Conservation (phyloP, 2,329 filamentous ascomycete genomes). For the Cytospora piceae region DNA sequence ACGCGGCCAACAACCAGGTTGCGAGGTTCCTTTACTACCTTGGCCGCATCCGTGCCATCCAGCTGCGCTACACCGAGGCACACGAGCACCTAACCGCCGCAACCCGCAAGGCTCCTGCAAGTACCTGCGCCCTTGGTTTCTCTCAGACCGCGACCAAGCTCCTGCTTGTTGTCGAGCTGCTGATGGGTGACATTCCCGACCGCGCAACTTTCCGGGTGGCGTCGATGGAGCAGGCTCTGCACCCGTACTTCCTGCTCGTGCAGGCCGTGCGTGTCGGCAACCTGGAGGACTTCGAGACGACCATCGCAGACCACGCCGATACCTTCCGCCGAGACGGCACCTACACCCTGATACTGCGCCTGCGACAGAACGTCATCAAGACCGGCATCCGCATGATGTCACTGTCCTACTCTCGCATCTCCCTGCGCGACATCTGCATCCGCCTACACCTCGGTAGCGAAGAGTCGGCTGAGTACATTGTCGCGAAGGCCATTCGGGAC, state of each 20-base stretch:
- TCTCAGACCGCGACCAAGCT: slow-evolving; percentile 96
- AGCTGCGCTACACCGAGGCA: slow-evolving; percentile 94
- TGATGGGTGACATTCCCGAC: slow-evolving; percentile 99
- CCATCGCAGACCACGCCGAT: slow-evolving; percentile 78
- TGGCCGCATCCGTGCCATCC: slow-evolving; percentile 92
- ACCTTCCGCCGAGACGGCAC: slow-evolving; percentile 93
- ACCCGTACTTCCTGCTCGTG: slow-evolving; percentile 92
- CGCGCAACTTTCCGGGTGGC: slow-evolving; percentile 91
- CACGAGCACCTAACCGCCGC: slow-evolving; percentile 93
- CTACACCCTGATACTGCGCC: slow-evolving; percentile 90
- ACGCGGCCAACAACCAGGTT: slow-evolving; percentile 96
- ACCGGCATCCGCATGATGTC: slow-evolving; percentile 99
- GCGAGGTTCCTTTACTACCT: slow-evolving; percentile 97
- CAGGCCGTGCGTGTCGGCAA: slow-evolving; percentile 97
- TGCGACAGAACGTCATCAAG: slow-evolving; percentile 99
- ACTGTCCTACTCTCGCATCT: slow-evolving; percentile 95
- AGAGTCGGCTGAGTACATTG: slow-evolving; percentile 98
- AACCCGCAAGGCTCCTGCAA: slow-evolving; percentile 92
- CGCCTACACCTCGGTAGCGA: slow-evolving; percentile 91
- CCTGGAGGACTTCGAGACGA: slow-evolving; percentile 87
- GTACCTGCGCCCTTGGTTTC: slow-evolving; percentile 87
- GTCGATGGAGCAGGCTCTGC: slow-evolving; percentile 81
- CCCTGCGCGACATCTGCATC: slow-evolving; percentile 94
- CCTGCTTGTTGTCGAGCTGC: slow-evolving; percentile 90
- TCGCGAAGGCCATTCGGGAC: slow-evolving; percentile 96